Conservation (phyloP, 1,139 yeast species). For the Taphrina flavorubra region DNA sequence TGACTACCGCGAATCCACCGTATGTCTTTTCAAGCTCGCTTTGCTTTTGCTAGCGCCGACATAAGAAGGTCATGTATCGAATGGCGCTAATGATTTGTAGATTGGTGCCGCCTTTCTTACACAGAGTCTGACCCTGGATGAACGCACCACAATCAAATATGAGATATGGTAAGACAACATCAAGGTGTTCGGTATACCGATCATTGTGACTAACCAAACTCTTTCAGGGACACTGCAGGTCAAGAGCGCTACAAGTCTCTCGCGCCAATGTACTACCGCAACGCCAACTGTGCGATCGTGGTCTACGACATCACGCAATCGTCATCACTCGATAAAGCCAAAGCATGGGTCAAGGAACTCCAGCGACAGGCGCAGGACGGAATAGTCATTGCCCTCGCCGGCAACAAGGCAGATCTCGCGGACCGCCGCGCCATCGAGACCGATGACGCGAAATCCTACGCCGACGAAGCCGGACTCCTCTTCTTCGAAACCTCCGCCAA, state of each 20-base stretch:
- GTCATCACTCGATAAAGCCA: conserved; percentile 79
- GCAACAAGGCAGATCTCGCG: conserved; percentile 77
- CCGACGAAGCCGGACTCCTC: conserved; percentile 74
- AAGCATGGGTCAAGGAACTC: conserved; percentile 93
- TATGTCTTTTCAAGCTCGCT: conserved; percentile 48
- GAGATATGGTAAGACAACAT: conserved; percentile 54
- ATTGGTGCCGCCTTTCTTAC: conserved; percentile 83
- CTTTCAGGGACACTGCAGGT: conserved; percentile 84
- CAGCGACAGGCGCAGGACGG: conserved; percentile 86
- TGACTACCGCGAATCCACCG: conserved; percentile 91
- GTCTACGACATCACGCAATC: conserved; percentile 76
- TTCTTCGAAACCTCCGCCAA: conserved; percentile 95
- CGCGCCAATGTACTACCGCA: conserved; percentile 90
- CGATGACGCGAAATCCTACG: conserved; percentile 63
- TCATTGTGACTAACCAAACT: not conserved
- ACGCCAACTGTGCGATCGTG: conserved; percentile 84
- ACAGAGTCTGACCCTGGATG: conserved; percentile 75
- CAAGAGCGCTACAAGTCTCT: conserved; percentile 87
- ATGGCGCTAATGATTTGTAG: conserved; percentile 56
- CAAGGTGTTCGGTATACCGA: no score
- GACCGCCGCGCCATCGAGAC: conserved; percentile 61
- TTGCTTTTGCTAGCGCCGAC: not conserved
- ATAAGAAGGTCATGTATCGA: not conserved
- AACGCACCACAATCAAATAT: conserved; percentile 58
- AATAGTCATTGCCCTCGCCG: conserved; percentile 84